Conservation (phyloP, 2,329 filamentous ascomycete species). For the Daldinia eschscholtzii region DNA sequence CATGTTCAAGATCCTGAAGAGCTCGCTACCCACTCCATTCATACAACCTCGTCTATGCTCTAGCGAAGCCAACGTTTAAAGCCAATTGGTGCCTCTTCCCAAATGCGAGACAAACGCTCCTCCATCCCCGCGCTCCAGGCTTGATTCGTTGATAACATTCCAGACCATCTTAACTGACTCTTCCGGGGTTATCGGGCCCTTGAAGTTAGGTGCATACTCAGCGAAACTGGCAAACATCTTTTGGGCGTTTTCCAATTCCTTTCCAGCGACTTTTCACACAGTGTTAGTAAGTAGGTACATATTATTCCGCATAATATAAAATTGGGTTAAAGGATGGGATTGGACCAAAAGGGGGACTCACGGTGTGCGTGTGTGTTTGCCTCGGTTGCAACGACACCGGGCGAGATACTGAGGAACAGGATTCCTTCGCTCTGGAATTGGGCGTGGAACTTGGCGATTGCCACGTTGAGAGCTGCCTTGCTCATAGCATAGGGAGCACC, state of each 20-base stretch:
- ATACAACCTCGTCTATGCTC: not conserved
- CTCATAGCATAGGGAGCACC: slow-evolving; percentile 53
- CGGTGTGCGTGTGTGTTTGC: not conserved
- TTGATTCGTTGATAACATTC: slow-evolving; percentile 46
- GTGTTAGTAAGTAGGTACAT: slow-evolving; percentile 7
- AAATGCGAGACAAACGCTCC: slow-evolving; percentile 67
- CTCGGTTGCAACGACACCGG: slow-evolving; percentile 61
- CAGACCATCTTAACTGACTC: slow-evolving; percentile 41
- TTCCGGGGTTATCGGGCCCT: slow-evolving; percentile 44
- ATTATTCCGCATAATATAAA: not conserved
- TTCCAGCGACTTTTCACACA: slow-evolving; percentile 13
- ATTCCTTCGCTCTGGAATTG: slow-evolving; percentile 64
- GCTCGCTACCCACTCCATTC: too few species aligned
- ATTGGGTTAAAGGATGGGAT: not conserved
- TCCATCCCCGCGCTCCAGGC: slow-evolving; percentile 51
- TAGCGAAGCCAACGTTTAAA: slow-evolving; percentile 51
- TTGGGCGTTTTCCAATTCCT: slow-evolving; percentile 11
- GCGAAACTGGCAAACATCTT: slow-evolving; percentile 32
- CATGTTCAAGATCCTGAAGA: not conserved
- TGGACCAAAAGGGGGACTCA: not conserved
- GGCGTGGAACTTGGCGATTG: slow-evolving; percentile 65
- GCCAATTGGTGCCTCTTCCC: slow-evolving; percentile 64
- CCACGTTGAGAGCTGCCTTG: slow-evolving; percentile 58
- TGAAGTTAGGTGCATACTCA: slow-evolving; percentile 46
- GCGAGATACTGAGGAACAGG: slow-evolving; percentile 64